Percentiles rank a stretch among this genome's conserved stretches.
Conservation (phyloP, 257 asterid species). For the Ocimum tenuiflorum region DNA sequence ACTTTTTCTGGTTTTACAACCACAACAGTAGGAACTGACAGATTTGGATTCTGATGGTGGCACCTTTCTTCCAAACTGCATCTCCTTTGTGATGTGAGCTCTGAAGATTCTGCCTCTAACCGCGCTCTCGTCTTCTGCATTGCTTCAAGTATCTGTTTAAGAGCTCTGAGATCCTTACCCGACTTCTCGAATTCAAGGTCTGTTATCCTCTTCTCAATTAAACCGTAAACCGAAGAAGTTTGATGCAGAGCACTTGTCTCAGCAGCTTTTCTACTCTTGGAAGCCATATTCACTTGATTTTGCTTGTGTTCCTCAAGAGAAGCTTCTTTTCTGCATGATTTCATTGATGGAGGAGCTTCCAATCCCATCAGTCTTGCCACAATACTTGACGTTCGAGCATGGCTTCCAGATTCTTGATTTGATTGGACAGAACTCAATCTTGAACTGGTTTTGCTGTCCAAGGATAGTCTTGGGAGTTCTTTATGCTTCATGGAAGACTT, state of each 20-base stretch:
- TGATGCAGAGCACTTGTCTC: conserved; percentile 21
- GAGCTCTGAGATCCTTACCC: conserved; percentile 87
- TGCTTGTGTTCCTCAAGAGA: conserved; percentile 32
- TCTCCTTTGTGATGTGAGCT: conserved; percentile 29
- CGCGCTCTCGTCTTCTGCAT: conserved; percentile 69
- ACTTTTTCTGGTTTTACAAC: conserved; percentile 38
- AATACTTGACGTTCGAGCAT: conserved; percentile 50
- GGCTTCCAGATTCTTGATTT: conserved; percentile 43
- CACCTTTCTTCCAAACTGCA: conserved; percentile 20
- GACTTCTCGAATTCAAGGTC: conserved; percentile 74
- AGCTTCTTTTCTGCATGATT: conserved; percentile 27
- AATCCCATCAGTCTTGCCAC: conserved; percentile 94
- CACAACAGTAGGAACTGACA: conserved; percentile 31
- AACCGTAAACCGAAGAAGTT: conserved; percentile 67
- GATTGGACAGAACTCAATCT: conserved; percentile 30
- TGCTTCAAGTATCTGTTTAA: conserved; percentile 77
- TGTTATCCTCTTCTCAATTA: conserved; percentile 74
- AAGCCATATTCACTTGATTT: conserved; percentile 32
- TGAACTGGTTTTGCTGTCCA: conserved; percentile 76
- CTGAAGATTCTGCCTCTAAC: conserved; percentile 37
- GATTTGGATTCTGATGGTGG: conserved; percentile 18
- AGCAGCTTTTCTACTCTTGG: conserved; percentile 32
- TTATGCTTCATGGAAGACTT: conserved; percentile 48
- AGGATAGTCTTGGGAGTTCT: conserved; percentile 76
- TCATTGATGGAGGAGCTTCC: conserved; percentile 38